Base-by-base conservation (phyloP, 805 yeast species). In the Yamadazyma laniorum region DNA sequence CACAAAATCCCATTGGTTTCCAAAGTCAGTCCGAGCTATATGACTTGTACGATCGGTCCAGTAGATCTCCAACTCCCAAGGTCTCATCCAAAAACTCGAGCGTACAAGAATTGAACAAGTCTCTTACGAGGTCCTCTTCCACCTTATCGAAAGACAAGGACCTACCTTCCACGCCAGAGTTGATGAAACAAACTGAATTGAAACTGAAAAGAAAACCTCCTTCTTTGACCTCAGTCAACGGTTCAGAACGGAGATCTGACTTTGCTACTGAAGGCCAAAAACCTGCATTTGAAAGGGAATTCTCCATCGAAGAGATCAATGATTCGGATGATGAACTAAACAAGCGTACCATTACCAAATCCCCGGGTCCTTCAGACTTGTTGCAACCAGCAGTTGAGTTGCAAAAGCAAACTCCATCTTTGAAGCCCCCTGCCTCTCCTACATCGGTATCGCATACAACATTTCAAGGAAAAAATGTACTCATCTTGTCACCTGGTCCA, bases 261-360 rank as follows among this genome's bases (percentile, higher is more conserved):
- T 7, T 11, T 11, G 32, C n/a, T n/a, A 29, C 40, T 8, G 16
- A 18, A 11, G 34, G 30, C 11, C 17, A 28, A 17, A 38, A 37
- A 21, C 28, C 48, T 18, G 12, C 32, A 9, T 22, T 40, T 8
- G 56, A 50, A n/a, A 38, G 54, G 39, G 65, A 60, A 22, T 59
- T 50, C 23, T 62, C 65, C 3, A 67, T 68, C 34, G 74, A 67
- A 49, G 74, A 68, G 44, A 55, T 64, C 17, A 61, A 63, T 39
- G 69, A 65, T 45, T 54, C 63, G 18, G 72, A 67, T 42, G 71
- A 65, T 33, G 69, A 65, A 47, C 44, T 58, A 16, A 53, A 48
- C 12, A 39, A 26, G 28, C 25, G 40, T 26, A 25, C 23, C 16
- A 35, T 9, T n/a, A 11, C 18, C 4, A 23, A 39, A 36, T 28